Conservation (phyloP, 2,329 filamentous ascomycete species). For the Nothomitra cinnamomea region DNA sequence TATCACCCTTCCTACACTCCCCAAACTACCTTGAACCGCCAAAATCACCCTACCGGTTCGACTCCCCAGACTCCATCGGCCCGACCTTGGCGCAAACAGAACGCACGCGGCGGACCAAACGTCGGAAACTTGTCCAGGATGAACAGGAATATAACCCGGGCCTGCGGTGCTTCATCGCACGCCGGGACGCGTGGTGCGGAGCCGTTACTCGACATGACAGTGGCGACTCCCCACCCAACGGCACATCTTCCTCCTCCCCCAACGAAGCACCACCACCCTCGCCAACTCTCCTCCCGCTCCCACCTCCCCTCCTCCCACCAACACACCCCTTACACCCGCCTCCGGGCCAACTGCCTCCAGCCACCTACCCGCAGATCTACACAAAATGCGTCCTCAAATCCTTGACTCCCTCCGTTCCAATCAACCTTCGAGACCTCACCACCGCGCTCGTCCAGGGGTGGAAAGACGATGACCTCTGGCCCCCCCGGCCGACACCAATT, state of each 20-base stretch:
- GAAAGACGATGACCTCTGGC: slow-evolving; percentile 91
- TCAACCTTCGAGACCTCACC: slow-evolving; percentile 71
- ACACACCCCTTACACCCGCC: slow-evolving; percentile 31
- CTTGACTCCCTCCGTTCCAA: slow-evolving; percentile 69
- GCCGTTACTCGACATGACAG: slow-evolving; percentile 41
- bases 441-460: slow-evolving; percentile 72
- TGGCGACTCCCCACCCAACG: too few relatives aligned
- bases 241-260: too few relatives aligned
- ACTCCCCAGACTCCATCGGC: slow-evolving; percentile 23
- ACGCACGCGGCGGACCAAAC: slow-evolving; percentile 14
- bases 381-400: slow-evolving; percentile 70
- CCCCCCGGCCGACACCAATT: slow-evolving; percentile 45
- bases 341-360: slow-evolving; percentile 56
- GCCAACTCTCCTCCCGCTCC: slow-evolving; percentile 25
- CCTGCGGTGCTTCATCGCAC: slow-evolving; percentile 57
- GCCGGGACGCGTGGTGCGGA: slow-evolving; percentile 73
- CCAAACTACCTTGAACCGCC: slow-evolving; percentile 3
- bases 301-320: slow-evolving; percentile 12
- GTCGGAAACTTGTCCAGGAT: slow-evolving; percentile 39
- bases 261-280: slow-evolving; percentile 14
- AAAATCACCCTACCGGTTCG: slow-evolving; percentile 19
- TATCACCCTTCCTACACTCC: neutral
- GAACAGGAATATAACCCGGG: slow-evolving; percentile 69
- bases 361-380: slow-evolving; percentile 68
- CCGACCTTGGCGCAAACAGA: slow-evolving; percentile 9